Base-by-base conservation (phyloP, 495 filamentous ascomycete genomes). In the Annulohypoxylon bovei region DNA sequence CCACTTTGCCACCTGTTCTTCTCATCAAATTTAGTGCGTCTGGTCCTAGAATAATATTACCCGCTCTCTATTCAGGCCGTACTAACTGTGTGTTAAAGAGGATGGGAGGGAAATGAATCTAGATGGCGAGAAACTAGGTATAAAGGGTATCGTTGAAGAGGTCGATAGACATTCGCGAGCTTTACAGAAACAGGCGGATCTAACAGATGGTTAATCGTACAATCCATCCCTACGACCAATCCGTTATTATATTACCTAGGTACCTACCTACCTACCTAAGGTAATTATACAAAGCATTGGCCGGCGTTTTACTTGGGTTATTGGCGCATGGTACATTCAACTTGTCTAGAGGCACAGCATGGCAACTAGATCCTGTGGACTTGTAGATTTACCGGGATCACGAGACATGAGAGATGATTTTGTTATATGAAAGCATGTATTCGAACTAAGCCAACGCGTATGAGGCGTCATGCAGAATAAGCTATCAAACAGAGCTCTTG, bases 101-200 rank as follows among this genome's bases (percentile, higher is more conserved):
- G 91, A 97, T 77, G 90, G 94, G 55, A 94, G 93, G 79, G 87
- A 91, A 75, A 86, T 93, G 82, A 82, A 84, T 18, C 79, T 93
- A 14, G 87, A 93, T 72, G 78, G 87, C 66, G 90, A 93, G 64
- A 88, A 89, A 73, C 81, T 97, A 80, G 90, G 89, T 74, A 94
- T 98, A 72, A 92, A 92, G 58, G 93, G 94, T 76, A 87, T 98
- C 3, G 83, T 92, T 33, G 93, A 94, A 78, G 93, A 98, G 80
- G 89, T 97, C 39, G 91, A 97, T 77, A 87, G 96, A 60, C 92
- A 98, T 84, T 96, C 93, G 42, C 85, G 96, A 53, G 79, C 81
- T 37, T 79, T 99, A 76, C 88, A 91, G 68, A 87, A 97, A 73
- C 88, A 93, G 81, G 90, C 92, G 66, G 93, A 94, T 70, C 77